These are phyloP conservation scores for Lipomyces orientalis DNA, from an alignment of 805 yeast species.

Conservation along the genomic window DNA sequence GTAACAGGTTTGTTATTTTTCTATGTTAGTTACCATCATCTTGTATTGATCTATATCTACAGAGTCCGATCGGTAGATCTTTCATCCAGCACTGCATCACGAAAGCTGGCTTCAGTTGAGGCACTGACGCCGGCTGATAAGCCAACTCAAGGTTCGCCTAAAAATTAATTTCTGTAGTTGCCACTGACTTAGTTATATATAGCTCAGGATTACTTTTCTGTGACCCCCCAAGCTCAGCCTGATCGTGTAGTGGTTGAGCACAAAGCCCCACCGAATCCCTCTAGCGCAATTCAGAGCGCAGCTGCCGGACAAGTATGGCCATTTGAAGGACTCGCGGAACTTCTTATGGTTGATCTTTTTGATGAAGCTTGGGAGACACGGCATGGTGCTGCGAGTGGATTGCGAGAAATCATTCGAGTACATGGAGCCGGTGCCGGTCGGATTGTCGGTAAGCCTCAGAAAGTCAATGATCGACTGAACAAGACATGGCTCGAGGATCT, in stretches of 20 bases:
- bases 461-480: slow-evolving; percentile 71
- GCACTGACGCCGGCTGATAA: slow-evolving; percentile 5
- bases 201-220: slow-evolving; percentile 41
- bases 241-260: slow-evolving; percentile 86
- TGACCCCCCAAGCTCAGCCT: slow-evolving; percentile 75
- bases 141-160: slow-evolving; percentile 11
- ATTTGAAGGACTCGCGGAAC: slow-evolving; percentile 88
- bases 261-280: slow-evolving; percentile 63
- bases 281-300: slow-evolving; percentile 49
- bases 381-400: slow-evolving; percentile 93
- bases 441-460: slow-evolving; percentile 62
- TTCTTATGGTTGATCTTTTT: slow-evolving; percentile 76
- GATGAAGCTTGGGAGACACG: slow-evolving; percentile 91
- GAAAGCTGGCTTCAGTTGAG: slow-evolving; percentile 23
- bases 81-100: slow-evolving; percentile 43
- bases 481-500: slow-evolving; percentile 80
- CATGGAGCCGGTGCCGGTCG: slow-evolving; percentile 90
- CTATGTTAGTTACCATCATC: not conserved
- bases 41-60: not conserved
- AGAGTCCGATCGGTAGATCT: slow-evolving; percentile 36
- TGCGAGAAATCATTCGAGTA: slow-evolving; percentile 79
- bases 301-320: slow-evolving; percentile 72
- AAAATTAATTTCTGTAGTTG: not conserved
- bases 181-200: not conserved
- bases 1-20: slow-evolving; percentile 16